phyloP scores from a whole-genome alignment of 805 yeast genomes.

The Teunomyces aglyptinius region DNA sequence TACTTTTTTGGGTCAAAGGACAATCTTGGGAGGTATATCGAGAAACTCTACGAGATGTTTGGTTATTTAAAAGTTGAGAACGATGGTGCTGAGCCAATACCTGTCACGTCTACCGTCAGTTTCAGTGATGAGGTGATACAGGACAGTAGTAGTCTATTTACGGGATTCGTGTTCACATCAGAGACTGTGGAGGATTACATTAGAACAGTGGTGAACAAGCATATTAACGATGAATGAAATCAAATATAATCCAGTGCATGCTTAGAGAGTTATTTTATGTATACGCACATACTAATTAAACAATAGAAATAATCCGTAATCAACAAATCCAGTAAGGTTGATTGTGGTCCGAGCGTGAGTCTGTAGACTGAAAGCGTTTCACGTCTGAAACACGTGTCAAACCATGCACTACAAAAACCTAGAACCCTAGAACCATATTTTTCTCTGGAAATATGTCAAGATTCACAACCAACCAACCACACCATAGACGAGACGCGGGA shows the following conservation, averaged over 20 bases:
- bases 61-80: constrained; percentile 12
- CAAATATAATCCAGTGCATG: neutral
- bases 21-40: constrained; percentile 19
- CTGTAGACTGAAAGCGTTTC: neutral
- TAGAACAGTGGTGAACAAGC: constrained; percentile 14
- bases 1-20: constrained; percentile 26
- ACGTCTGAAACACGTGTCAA: neutral
- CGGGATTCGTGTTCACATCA: constrained; percentile 20
- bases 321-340: no score
- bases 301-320: neutral
- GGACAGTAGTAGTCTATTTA: constrained; percentile 11
- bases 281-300: neutral
- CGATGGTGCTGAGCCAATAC: constrained; percentile 6
- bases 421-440: neutral
- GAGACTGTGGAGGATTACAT: constrained; percentile 23
- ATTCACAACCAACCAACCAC: no score
- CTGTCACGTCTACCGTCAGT: constrained; percentile 13
- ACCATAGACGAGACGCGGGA: no score
- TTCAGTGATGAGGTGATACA: constrained; percentile 20
- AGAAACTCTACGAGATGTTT: constrained; percentile 24
- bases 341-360: no score
- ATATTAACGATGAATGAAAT: neutral
- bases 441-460: neutral
- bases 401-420: neutral
- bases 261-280: neutral